Evolutionary conservation across 176 grass and related monocot genomes (phyloP).

Genomic region (Cenchrus americanus): DNA sequence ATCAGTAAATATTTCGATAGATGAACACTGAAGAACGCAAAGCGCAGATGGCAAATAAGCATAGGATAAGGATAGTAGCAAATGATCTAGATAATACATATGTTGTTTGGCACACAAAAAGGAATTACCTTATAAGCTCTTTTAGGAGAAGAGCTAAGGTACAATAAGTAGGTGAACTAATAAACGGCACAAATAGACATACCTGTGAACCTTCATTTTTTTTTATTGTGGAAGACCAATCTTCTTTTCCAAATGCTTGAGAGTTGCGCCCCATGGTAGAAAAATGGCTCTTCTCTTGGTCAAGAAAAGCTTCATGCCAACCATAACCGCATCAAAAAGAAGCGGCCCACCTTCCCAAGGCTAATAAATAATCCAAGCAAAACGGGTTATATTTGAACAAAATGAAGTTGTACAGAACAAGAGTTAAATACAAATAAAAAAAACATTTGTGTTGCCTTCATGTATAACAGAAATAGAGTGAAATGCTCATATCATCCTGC

Average conservation of each 20-base stretch:
- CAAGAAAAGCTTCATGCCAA: not conserved
- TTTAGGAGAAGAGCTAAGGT: too few species aligned
- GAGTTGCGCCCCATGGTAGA: not conserved
- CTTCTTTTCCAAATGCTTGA: not conserved
- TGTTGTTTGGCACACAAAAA: too few species aligned
- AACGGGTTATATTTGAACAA: not conserved
- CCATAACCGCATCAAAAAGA: conserved; percentile 11
- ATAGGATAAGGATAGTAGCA: not conserved
- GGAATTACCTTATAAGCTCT: too few species aligned
- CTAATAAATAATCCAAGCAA: not conserved
- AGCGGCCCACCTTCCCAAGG: conserved; percentile 16
- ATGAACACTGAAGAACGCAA: not conserved
- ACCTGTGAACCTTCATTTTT: not conserved
- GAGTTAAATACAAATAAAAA: too few species aligned
- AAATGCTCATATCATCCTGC: not conserved
- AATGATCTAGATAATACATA: not conserved
- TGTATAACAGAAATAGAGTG: not conserved
- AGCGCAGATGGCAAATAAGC: not conserved
- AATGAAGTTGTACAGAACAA: not conserved
- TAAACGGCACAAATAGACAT: too few species aligned
- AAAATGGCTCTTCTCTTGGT: not conserved
- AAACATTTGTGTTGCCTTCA: not conserved
- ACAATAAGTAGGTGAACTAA: not conserved
- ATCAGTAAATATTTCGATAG: not conserved
- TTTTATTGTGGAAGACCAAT: too few species aligned